Percentiles rank a stretch among this genome's conserved stretches.
These are phyloP conservation scores for Lasiodiplodia theobromae DNA, from an alignment of 2,329 filamentous ascomycete genomes.

Conservation along the genomic window DNA sequence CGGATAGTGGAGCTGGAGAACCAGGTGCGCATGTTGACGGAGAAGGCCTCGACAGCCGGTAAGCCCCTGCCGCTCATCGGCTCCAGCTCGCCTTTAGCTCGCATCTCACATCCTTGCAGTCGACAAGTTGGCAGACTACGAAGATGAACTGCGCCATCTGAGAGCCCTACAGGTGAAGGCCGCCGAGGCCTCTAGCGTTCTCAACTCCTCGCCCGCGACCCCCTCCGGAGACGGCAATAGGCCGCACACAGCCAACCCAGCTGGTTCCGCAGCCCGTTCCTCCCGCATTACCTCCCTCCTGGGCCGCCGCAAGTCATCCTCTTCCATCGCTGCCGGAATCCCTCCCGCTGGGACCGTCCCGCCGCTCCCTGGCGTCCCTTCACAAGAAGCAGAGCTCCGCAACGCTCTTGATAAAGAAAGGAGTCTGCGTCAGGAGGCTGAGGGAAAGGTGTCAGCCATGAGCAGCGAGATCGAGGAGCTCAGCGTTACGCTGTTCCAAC, in stretches of 20 bases:
- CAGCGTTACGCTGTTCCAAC: constrained; percentile 76
- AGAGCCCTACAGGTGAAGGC: constrained; percentile 50
- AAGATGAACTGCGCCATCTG: constrained; percentile 74
- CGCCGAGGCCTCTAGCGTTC: constrained; percentile 25
- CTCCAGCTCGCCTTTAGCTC: constrained; percentile 1
- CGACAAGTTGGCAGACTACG: constrained; percentile 74
- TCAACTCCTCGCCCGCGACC: constrained; percentile 36
- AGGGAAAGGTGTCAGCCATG: constrained; percentile 70
- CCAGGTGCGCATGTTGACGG: constrained; percentile 73
- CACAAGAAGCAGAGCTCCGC: constrained; percentile 61
- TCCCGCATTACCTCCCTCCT: constrained; percentile 55
- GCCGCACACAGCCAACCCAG: constrained; percentile 41
- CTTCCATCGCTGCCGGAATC: constrained; percentile 35
- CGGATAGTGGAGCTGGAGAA: constrained; percentile 66
- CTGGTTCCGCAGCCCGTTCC: constrained; percentile 35
- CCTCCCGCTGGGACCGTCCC: constrained; percentile 47
- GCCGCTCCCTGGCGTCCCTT: constrained; percentile 34
- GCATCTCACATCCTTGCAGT: constrained; percentile 45
- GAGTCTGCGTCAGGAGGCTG: constrained; percentile 70
- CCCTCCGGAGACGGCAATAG: constrained; percentile 36
- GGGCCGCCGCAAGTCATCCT: constrained; percentile 40
- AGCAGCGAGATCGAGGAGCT: constrained; percentile 80
- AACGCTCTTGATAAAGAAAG: constrained; percentile 72
- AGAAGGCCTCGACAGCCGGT: constrained; percentile 72
- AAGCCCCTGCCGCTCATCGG: constrained; percentile 37